Evolutionary conservation across 345 rosid genomes (phyloP), one percentile per base, ranked within the genome.

Genomic region (Microcos paniculata): DNA sequence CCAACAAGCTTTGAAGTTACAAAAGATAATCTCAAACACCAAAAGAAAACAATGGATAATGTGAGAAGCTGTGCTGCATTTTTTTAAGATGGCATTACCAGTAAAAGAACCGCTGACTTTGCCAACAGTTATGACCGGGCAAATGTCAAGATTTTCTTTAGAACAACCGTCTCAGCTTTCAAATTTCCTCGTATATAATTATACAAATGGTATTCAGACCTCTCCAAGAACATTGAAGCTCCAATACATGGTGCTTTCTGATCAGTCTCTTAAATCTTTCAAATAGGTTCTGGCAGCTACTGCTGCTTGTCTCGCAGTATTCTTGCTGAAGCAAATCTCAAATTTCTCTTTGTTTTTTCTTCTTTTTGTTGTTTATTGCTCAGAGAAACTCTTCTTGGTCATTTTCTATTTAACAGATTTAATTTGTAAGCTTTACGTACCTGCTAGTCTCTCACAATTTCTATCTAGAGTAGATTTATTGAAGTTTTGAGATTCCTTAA

Each of bases 291-390:
- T 31, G 42, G 7, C 65, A 6, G n/a, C 65, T 59, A 18, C 18
- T 24, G 62, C 28, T 57, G 63, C 28, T 28, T 59, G n/a, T 30
- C 65, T 30, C 0, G 8, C 21, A 31, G 42, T 11, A 6, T 15
- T 15, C 13, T 61, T 30, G 42, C 65, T 61, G 21, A 61, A 61
- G 65, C n/a, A 30, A 61, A 16, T 15, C 3, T 30, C 9, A 61
- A 31, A 16, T 61, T 58, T 30, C 65, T 16, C 21, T 61, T 61
- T 56, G 30, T 56, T 23, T 61, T 21, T 61, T 30, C 42, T 61
- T 61, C 42, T 61, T 9, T 61, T 61, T 61, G 65, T 61, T 31
- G n/a, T 61, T 30, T 61, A 61, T 61, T 30, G 40, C 65, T 31
- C 19, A 31, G 65, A 30, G 40, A 40, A 30, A 61, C 42, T n/a